Evolutionary conservation across 1,284 basidiomycete genomes (phyloP).

Genomic region (Acaromyces ingoldii): DNA sequence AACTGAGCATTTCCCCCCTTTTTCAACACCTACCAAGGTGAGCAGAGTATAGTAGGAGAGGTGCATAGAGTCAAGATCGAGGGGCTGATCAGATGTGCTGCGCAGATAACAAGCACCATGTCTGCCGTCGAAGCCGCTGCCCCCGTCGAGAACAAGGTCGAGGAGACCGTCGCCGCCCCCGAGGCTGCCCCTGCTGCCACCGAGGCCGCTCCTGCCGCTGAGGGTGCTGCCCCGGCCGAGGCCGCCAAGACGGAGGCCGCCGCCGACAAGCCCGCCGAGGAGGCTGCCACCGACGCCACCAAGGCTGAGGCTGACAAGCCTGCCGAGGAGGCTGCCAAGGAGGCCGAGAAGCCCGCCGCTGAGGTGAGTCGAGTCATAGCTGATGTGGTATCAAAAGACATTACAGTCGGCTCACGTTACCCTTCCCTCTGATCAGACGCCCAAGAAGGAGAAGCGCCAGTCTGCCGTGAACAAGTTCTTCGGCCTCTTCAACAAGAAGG

Average conservation of each 20-base stretch:
- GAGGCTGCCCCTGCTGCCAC: background rate
- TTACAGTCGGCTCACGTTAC: background rate
- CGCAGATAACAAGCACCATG: no score
- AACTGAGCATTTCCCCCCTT: no score
- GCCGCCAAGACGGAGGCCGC: background rate
- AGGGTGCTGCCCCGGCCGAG: background rate
- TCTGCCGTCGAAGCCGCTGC: no score
- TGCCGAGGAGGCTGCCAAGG: constrained; percentile 23
- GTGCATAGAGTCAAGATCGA: no score
- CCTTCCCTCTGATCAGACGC: constrained; percentile 10
- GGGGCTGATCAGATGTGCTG: no score
- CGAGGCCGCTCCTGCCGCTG: background rate
- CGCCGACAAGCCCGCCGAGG: background rate
- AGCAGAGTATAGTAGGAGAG: no score
- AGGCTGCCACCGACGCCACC: constrained; percentile 6
- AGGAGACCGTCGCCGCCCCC: no score
- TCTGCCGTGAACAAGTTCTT: constrained; percentile 32
- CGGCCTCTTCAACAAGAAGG: constrained; percentile 28
- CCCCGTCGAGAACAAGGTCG: no score
- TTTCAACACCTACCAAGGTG: no score
- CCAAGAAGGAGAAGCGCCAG: constrained; percentile 45
- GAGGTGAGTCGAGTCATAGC: background rate
- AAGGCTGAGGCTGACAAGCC: constrained; percentile 10
- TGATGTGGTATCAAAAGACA: background rate
- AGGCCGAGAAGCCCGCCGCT: constrained; percentile 8